These are phyloP conservation scores for Penicillium digitatum DNA, from an alignment of 2,329 filamentous ascomycete genomes.

Conservation along the genomic window DNA sequence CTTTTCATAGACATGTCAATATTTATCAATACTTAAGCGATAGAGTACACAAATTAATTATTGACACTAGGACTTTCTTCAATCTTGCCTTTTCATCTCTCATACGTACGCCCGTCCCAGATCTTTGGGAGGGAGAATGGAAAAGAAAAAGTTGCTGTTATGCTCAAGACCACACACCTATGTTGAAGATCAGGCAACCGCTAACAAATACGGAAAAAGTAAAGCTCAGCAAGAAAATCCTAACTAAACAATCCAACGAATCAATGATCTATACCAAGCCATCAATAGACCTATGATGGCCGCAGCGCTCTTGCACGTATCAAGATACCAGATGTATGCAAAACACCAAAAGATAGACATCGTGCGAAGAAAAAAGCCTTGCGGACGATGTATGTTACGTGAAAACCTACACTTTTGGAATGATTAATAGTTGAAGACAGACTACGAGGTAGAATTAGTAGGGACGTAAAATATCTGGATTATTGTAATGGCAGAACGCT, in stretches of 20 bases:
- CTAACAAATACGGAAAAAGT: background rate
- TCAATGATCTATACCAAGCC: conserved; percentile 27
- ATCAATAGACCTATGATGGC: conserved; percentile 48
- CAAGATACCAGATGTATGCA: conserved; percentile 42
- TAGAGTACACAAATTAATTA: conserved; percentile 4
- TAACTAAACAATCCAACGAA: background rate
- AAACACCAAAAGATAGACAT: conserved; percentile 25
- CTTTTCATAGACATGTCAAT: conserved; percentile 9
- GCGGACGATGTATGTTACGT: conserved; percentile 10
- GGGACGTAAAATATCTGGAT: background rate
- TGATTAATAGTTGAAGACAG: no score
- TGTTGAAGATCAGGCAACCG: background rate
- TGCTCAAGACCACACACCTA: background rate
- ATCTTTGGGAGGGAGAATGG: background rate
- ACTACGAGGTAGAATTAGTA: background rate
- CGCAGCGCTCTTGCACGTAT: conserved; percentile 37
- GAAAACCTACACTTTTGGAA: background rate
- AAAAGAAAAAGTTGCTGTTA: background rate
- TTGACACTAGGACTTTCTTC: no score
- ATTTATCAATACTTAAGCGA: conserved; percentile 7
- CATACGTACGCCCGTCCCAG: background rate
- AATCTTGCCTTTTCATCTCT: background rate
- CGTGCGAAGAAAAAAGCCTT: background rate
- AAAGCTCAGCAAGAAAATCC: background rate
- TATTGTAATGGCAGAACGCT: background rate